These are phyloP conservation scores for Physaria fendleri DNA, from an alignment of 345 rosid species.

Conservation along the genomic window DNA sequence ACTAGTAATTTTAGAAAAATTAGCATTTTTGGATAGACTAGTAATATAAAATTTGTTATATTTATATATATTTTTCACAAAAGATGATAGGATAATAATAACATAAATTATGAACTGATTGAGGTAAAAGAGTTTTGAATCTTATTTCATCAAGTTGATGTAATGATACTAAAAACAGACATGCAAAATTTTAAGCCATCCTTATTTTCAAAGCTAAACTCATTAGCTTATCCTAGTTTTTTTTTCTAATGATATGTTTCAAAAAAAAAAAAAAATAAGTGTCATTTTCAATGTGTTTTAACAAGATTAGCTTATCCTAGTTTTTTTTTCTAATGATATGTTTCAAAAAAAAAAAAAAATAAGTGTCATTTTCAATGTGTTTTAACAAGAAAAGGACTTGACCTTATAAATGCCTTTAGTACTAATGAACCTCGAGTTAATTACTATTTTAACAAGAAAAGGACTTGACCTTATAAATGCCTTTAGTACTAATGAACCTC, in stretches of 20 bases:
- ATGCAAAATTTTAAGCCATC: neutral
- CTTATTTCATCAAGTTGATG: neutral
- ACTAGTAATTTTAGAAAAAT: neutral
- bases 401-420: neutral
- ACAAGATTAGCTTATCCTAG: too few species aligned
- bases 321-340: neutral
- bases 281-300: conserved; percentile 9
- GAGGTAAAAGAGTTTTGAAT: neutral
- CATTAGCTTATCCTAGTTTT: neutral
- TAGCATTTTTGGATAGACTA: too few species aligned
- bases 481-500: neutral
- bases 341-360: neutral
- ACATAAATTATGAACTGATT: neutral
- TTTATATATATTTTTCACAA: too few species aligned
- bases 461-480: neutral
- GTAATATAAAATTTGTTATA: too few species aligned
- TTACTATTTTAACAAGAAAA: neutral
- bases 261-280: neutral
- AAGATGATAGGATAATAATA: neutral
- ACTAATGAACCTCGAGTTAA: neutral
- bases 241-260: neutral
- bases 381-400: neutral
- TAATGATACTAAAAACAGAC: neutral
- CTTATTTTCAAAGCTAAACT: neutral
- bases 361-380: conserved; percentile 8